Evolutionary conservation across 2,329 filamentous ascomycete species (phyloP), one percentile per base, ranked within the genome.

Genomic region (Trichoderma sp.): DNA sequence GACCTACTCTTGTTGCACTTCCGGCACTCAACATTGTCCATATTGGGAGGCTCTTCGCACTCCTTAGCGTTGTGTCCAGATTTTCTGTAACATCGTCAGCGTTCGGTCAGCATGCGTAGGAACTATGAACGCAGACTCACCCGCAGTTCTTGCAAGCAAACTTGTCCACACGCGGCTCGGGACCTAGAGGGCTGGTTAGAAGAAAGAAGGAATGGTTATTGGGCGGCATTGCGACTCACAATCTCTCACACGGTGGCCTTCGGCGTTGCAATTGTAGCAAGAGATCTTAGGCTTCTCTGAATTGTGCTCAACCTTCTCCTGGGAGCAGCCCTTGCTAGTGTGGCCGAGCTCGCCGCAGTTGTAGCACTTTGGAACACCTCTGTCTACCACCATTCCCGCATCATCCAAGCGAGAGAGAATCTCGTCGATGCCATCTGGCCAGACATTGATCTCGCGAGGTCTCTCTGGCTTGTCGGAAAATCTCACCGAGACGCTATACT

Each of bases 131-230:
- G 24, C 14, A 30, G 26, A 79, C 80, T 72, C 75, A 85, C 84
- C 87, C 88, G 83, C 91, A 93, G 78, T 93, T 93, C 78, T 86
- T 88, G 86, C 91, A 93, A 8, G 88, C 89, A 74, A 87, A 90
- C 71, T 84, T 89, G 82, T 92, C 88, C 34, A 88, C 81, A 64
- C 91, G 88, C 28, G 88, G 87, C n/a, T 83, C 80, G 4, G 87
- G 85, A 76, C 89, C 88, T 89, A 57, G 15, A 28, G 58, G 14
- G 47, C 74, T 71, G 76, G 73, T 56, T 57, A 64, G 60, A 47
- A 24, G 30, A 14, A 56, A 24, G 11, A 24, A 71, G 32, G 60
- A 11, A 21, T 51, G 28, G 18, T 7, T 7, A 21, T 9, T n/a
- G 53, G 51, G 43, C 14, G 14, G 15, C 11, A 6, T 7, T 32